Conservation (phyloP, 1,139 yeast genomes). For the Yamadazyma membranifaciens region DNA sequence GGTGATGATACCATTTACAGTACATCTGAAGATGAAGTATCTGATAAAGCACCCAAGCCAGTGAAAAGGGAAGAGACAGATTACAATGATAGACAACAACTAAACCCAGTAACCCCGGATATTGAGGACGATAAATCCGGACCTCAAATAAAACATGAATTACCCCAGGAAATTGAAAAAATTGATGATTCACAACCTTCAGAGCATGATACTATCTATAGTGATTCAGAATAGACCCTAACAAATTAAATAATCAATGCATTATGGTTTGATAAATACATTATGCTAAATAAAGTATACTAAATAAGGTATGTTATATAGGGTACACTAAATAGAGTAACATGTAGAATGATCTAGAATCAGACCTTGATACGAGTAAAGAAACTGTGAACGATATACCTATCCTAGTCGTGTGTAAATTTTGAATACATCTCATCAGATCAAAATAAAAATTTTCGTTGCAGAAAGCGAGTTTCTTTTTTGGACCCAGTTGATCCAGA, state of each 20-base stretch:
- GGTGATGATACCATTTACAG: slow-evolving; percentile 1
- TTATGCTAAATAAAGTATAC: too few species aligned
- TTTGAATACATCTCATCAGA: background rate
- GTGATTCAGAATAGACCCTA: slow-evolving; percentile 4
- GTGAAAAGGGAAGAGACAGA: background rate
- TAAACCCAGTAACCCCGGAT: too few species aligned
- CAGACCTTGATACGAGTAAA: background rate
- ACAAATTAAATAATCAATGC: too few species aligned
- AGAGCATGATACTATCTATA: slow-evolving; percentile 3
- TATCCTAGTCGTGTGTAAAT: background rate
- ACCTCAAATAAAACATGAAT: background rate
- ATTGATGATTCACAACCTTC: slow-evolving; percentile 1
- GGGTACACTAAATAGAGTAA: background rate
- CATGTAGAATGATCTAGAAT: too few species aligned
- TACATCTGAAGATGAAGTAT: background rate
- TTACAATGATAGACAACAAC: too few species aligned
- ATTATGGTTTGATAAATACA: too few species aligned
- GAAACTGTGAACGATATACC: slow-evolving; percentile 3
- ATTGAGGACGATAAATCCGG: background rate
- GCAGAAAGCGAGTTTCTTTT: background rate
- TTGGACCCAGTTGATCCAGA: background rate
- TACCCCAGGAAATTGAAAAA: background rate
- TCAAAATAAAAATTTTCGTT: slow-evolving; percentile 1
- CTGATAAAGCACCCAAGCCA: background rate
- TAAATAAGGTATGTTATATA: too few species aligned